A percentile compares a stretch with the other conserved stretches of the same genome.
Conservation (phyloP, 192 early-diverging fungal genomes). For the Coemansia brasiliensis region DNA sequence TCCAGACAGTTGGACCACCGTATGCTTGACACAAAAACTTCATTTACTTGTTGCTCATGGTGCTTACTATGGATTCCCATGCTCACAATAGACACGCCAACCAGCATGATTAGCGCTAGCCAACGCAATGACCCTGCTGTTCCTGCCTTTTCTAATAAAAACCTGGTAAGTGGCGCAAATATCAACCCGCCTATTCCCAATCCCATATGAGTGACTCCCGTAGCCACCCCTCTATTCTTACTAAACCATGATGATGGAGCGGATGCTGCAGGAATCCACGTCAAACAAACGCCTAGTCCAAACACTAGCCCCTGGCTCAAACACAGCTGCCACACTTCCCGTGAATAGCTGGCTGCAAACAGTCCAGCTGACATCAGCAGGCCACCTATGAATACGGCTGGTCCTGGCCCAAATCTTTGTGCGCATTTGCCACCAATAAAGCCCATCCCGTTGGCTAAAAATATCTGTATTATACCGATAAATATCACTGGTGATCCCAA, state of each 20-base stretch:
- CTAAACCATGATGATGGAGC: constrained; percentile 68
- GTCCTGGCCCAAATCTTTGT: constrained; percentile 45
- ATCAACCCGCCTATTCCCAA: constrained; percentile 66
- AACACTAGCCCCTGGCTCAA: constrained; percentile 68
- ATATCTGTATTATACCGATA: constrained; percentile 45
- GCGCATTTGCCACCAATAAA: constrained; percentile 32
- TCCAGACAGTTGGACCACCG: constrained; percentile 50
- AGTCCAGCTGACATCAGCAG: constrained; percentile 58
- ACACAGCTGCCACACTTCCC: constrained; percentile 65
- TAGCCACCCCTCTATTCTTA: constrained; percentile 61
- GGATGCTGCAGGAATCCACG: constrained; percentile 62
- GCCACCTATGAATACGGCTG: constrained; percentile 44
- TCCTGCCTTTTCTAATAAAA: constrained; percentile 43
- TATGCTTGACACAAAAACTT: constrained; percentile 22
- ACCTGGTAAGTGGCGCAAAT: constrained; percentile 58
- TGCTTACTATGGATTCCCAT: constrained; percentile 46
- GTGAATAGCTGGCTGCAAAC: constrained; percentile 61
- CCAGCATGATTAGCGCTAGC: constrained; percentile 38
- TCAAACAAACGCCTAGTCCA: constrained; percentile 60
- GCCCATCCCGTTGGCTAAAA: constrained; percentile 46
- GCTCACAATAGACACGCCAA: constrained; percentile 33
- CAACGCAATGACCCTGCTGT: constrained; percentile 46
- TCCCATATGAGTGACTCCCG: constrained; percentile 68
- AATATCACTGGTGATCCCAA: constrained; percentile 50
- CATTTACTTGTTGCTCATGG: constrained; percentile 15